phyloP scores from a whole-genome alignment of 2,329 filamentous ascomycete species.

The Lasiodiplodia sp. region DNA sequence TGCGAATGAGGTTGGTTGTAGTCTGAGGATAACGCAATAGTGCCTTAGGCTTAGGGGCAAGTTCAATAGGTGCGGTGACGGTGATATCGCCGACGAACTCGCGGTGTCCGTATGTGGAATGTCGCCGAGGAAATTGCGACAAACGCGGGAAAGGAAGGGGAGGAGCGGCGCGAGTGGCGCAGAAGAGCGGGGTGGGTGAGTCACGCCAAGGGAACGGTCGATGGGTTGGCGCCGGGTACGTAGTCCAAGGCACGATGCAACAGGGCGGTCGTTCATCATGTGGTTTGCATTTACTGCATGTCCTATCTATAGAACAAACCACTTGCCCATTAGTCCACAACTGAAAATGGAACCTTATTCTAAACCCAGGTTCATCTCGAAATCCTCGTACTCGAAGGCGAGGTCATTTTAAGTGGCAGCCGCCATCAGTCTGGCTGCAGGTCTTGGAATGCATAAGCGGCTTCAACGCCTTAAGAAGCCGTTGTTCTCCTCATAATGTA shows the following conservation, averaged over 20 bases:
- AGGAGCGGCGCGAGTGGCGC: background rate
- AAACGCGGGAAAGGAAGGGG: background rate
- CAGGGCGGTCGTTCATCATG: background rate
- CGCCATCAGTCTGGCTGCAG: no score
- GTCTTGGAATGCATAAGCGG: no score
- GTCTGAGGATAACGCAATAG: background rate
- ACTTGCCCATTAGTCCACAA: background rate
- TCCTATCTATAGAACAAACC: background rate
- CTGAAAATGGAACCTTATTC: background rate
- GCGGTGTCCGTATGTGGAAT: background rate
- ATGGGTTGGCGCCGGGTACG: background rate
- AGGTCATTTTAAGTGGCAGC: no score
- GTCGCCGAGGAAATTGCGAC: background rate
- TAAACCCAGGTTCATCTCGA: no score
- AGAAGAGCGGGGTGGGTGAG: background rate
- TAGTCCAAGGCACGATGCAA: background rate
- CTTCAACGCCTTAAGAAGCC: no score
- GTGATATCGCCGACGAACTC: no score
- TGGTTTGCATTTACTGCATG: background rate
- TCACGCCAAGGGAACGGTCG: background rate
- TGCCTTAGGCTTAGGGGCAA: background rate
- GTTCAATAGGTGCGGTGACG: background rate
- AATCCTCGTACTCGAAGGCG: no score
- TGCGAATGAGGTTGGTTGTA: background rate
- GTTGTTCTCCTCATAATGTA: background rate